These are phyloP conservation scores for Lentinus tigrinus DNA, from an alignment of 768 basidiomycete genomes.

Conservation along the genomic window DNA sequence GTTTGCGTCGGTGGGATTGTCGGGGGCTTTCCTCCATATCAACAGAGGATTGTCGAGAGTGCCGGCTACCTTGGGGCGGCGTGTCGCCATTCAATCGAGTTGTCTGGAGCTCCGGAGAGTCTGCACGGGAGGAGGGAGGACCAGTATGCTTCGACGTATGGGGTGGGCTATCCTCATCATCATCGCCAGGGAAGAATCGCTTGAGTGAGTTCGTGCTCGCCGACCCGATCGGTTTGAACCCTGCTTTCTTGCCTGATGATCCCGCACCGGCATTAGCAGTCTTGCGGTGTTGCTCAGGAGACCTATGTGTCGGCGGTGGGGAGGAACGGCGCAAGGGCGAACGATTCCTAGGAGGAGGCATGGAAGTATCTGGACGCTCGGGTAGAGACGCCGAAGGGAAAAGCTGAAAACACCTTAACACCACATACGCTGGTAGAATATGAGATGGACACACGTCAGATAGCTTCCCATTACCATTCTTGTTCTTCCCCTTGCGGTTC, in stretches of 20 bases:
- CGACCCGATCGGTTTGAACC: conserved; percentile 68
- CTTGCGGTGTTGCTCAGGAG: background rate
- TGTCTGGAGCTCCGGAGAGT: conserved; percentile 14
- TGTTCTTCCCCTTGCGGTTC: conserved; percentile 12
- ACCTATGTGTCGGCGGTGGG: conserved; percentile 3
- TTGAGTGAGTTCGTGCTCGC: conserved; percentile 54
- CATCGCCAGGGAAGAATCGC: conserved; percentile 81
- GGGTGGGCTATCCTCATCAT: conserved; percentile 56
- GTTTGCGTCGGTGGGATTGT: background rate
- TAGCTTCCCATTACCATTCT: conserved; percentile 14
- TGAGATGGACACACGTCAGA: conserved; percentile 13
- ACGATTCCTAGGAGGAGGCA: conserved; percentile 8
- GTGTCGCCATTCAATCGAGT: conserved; percentile 11
- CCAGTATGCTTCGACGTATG: conserved; percentile 3
- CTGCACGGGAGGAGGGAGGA: background rate
- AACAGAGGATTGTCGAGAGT: background rate
- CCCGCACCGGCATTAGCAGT: background rate
- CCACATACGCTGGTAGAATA: too few species aligned
- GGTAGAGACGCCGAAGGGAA: conserved; percentile 11
- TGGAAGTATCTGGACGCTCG: conserved; percentile 1
- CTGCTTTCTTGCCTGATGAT: conserved; percentile 37
- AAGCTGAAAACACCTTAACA: background rate
- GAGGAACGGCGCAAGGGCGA: conserved; percentile 3
- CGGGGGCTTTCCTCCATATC: conserved; percentile 8
- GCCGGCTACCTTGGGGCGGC: background rate